Evolutionary conservation across 208 protist species (phyloP).

Genomic region (Acanthamoeba triangularis): DNA sequence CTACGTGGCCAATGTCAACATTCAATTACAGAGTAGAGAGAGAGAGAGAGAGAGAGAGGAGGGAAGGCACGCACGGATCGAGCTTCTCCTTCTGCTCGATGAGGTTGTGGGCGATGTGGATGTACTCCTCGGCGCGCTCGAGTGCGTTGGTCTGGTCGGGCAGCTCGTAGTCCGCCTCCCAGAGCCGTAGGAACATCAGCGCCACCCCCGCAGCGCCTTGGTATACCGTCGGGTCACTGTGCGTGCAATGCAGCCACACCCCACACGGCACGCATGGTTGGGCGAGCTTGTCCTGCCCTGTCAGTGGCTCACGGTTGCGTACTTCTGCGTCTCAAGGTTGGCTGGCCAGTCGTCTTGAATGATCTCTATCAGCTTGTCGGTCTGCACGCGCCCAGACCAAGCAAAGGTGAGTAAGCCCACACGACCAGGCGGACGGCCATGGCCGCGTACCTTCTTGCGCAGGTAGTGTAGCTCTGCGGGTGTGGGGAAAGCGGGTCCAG

Average conservation of each 20-base stretch:
- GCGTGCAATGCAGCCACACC: background rate
- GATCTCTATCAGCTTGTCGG: slow-evolving; percentile 25
- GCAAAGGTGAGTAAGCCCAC: background rate
- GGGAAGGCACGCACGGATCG: background rate
- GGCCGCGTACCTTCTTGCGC: slow-evolving; percentile 4
- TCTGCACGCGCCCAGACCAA: background rate
- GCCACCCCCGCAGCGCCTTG: slow-evolving; percentile 19
- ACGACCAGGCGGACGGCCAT: background rate
- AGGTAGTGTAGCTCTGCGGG: background rate
- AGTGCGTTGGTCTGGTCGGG: slow-evolving; percentile 24
- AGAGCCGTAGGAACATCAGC: slow-evolving; percentile 36
- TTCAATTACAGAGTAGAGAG: too few relatives aligned
- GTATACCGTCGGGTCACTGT: slow-evolving; percentile 28
- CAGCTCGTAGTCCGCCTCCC: background rate
- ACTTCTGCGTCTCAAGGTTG: slow-evolving; percentile 1
- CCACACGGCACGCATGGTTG: background rate
- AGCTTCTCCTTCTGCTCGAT: background rate
- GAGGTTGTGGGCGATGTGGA: background rate
- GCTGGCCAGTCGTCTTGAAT: slow-evolving; percentile 65
- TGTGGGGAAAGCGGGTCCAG: background rate
- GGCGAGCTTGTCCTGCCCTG: background rate
- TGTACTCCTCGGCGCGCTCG: slow-evolving; percentile 34
- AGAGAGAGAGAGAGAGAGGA: too few relatives aligned
- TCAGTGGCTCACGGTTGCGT: background rate
- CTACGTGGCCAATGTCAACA: background rate